A percentile compares a stretch with the other conserved stretches of the same genome.
phyloP scores from a whole-genome alignment of 2,329 filamentous ascomycete species.

The Pezizomycotina sp. region DNA sequence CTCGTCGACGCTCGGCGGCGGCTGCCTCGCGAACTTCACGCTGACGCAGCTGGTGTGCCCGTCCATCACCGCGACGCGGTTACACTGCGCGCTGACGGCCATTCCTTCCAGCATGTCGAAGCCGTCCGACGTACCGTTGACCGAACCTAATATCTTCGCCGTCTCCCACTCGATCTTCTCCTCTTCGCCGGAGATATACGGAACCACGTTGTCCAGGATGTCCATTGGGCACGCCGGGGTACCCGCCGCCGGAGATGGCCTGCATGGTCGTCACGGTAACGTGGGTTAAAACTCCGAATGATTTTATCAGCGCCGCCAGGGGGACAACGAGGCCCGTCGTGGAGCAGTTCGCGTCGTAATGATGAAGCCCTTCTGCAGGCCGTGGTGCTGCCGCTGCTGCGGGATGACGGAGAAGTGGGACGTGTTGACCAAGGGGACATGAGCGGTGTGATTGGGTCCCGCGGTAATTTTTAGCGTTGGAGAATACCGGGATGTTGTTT shows the following conservation, averaged over 20 bases:
- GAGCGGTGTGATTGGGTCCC: conserved; percentile 74
- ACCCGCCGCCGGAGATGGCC: conserved; percentile 82
- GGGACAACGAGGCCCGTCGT: conserved; percentile 93
- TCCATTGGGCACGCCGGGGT: conserved; percentile 89
- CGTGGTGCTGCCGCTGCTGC: conserved; percentile 62
- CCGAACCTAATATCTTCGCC: conserved; percentile 71
- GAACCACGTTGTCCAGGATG: conserved; percentile 88
- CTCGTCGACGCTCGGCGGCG: conserved; percentile 55
- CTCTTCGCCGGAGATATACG: conserved; percentile 83
- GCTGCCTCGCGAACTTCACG: conserved; percentile 59
- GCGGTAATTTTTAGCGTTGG: conserved; percentile 95
- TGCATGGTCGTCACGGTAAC: conserved; percentile 81
- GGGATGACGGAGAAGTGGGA: conserved; percentile 72
- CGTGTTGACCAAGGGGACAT: conserved; percentile 93
- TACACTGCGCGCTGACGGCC: conserved; percentile 73
- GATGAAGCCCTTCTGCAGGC: conserved; percentile 68
- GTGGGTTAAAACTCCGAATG: conserved; percentile 64
- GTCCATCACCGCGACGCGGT: conserved; percentile 84
- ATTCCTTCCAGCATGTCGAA: conserved; percentile 61
- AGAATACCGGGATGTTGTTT: conserved; percentile 80
- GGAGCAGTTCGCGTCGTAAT: conserved; percentile 95
- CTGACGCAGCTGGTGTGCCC: conserved; percentile 93
- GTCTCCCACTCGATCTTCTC: conserved; percentile 93
- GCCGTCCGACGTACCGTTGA: conserved; percentile 54
- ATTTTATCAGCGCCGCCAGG: conserved; percentile 72